Conservation (phyloP, 164 flowering plant genomes). For the Vitis cinerea region DNA sequence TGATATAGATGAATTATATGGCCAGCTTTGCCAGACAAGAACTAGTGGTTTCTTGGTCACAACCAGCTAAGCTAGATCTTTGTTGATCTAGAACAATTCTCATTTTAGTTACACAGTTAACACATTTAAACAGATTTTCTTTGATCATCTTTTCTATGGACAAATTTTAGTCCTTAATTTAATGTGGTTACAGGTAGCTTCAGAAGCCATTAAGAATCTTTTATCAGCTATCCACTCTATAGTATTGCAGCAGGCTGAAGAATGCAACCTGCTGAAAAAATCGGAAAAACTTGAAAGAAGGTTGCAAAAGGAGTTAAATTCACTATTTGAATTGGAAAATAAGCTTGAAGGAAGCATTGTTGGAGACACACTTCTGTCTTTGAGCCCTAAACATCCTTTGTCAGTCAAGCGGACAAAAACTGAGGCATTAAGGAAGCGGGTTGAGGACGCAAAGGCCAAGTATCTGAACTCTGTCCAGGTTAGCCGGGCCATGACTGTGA, state of each 20-base stretch:
- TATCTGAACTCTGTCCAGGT: conserved; percentile 44
- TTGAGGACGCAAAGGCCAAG: conserved; percentile 59
- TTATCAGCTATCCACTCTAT: conserved; percentile 53
- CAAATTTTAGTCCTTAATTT: not conserved
- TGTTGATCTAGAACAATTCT: too few species aligned
- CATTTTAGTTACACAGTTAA: too few species aligned
- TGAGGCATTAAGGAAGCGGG: conserved; percentile 50
- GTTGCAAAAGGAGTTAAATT: conserved; percentile 48
- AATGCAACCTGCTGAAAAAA: conserved; percentile 43
- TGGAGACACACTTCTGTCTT: conserved; percentile 21
- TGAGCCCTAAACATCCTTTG: conserved; percentile 58
- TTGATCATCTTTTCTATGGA: too few species aligned
- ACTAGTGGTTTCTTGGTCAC: too few species aligned
- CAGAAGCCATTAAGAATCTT: conserved; percentile 73
- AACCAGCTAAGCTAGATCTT: too few species aligned
- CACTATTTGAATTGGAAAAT: conserved; percentile 54
- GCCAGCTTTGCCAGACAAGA: too few species aligned
- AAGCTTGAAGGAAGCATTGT: conserved; percentile 30
- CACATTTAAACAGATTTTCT: too few species aligned
- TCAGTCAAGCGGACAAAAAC: conserved; percentile 46
- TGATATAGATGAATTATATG: too few species aligned
- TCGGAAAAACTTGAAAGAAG: conserved; percentile 52
- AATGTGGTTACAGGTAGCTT: conserved; percentile 46
- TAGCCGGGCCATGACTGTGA: conserved; percentile 57
- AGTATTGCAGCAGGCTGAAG: conserved; percentile 61